Conservation (phyloP, 768 basidiomycete species). For the Tricholoma sp. region DNA sequence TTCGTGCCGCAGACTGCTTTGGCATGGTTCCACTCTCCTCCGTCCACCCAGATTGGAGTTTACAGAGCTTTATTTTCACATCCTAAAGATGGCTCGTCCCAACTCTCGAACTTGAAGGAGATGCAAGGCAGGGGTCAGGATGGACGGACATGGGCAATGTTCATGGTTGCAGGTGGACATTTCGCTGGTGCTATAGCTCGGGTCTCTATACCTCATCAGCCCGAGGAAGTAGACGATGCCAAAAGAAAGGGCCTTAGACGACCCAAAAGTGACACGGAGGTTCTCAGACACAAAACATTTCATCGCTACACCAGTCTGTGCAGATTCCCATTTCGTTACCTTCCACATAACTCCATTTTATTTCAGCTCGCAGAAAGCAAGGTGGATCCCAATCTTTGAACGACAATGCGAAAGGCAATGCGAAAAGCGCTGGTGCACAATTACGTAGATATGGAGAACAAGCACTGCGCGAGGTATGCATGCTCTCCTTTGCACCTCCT, state of each 20-base stretch:
- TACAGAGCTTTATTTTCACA: conserved; percentile 73
- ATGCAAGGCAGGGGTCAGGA: conserved; percentile 52
- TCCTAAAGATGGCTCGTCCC: conserved; percentile 35
- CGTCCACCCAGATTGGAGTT: conserved; percentile 84
- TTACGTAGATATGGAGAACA: conserved; percentile 95
- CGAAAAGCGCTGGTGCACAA: conserved; percentile 90
- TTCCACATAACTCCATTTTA: conserved; percentile 6
- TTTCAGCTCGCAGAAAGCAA: conserved; percentile 88
- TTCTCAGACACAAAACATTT: conserved; percentile 90
- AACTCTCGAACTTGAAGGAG: conserved; percentile 57
- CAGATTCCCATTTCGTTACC: background rate
- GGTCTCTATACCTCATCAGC: conserved; percentile 52
- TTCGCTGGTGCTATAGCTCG: conserved; percentile 90
- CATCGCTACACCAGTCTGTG: conserved; percentile 95
- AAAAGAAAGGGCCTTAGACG: conserved; percentile 49
- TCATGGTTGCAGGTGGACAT: conserved; percentile 97
- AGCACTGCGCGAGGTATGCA: conserved; percentile 76
- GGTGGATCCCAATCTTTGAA: conserved; percentile 92
- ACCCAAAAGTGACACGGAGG: conserved; percentile 73
- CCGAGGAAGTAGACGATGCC: conserved; percentile 34
- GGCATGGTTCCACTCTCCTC: conserved; percentile 87
- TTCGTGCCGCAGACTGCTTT: conserved; percentile 56
- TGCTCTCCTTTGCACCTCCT: background rate
- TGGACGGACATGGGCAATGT: conserved; percentile 85
- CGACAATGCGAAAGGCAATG: conserved; percentile 89